Percentiles rank a stretch among this genome's conserved stretches.
Conservation (phyloP, 1,284 basidiomycete genomes). For the Leccinum subrobustum region DNA sequence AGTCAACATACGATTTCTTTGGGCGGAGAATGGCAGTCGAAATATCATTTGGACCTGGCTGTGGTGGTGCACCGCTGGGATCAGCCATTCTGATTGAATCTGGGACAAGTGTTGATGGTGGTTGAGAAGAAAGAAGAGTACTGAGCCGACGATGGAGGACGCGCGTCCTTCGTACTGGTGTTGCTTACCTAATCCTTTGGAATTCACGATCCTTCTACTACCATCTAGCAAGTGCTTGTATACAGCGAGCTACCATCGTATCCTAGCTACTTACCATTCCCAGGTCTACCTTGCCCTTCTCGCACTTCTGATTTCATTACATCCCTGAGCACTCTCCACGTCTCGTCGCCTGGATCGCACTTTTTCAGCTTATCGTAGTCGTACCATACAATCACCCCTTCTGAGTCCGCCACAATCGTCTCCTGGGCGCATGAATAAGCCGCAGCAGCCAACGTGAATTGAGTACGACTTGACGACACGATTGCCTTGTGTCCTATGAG, state of each 20-base stretch:
- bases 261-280: conserved; percentile 3
- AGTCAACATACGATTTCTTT: conserved; percentile 87
- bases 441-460: conserved; percentile 50
- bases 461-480: conserved; percentile 35
- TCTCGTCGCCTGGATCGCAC: conserved; percentile 54
- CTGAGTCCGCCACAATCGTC: conserved; percentile 59
- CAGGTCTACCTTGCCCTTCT: conserved; percentile 9
- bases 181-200: conserved; percentile 15
- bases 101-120: conserved; percentile 13
- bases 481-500: conserved; percentile 54
- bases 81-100: conserved; percentile 53
- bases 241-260: background rate
- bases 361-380: conserved; percentile 66
- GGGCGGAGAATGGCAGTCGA: conserved; percentile 93
- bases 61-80: conserved; percentile 75
- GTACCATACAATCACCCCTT: conserved; percentile 71
- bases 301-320: conserved; percentile 21
- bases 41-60: conserved; percentile 76
- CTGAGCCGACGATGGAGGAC: conserved; percentile 32
- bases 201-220: conserved; percentile 16
- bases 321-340: conserved; percentile 29
- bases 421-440: conserved; percentile 65
- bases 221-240: conserved; percentile 3
- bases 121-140: conserved; percentile 20
- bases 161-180: conserved; percentile 38